Percentiles rank a stretch among this genome's conserved stretches.
Evolutionary conservation across 1,284 basidiomycete genomes (phyloP).

Genomic region (Anthracocystis walkeri): DNA sequence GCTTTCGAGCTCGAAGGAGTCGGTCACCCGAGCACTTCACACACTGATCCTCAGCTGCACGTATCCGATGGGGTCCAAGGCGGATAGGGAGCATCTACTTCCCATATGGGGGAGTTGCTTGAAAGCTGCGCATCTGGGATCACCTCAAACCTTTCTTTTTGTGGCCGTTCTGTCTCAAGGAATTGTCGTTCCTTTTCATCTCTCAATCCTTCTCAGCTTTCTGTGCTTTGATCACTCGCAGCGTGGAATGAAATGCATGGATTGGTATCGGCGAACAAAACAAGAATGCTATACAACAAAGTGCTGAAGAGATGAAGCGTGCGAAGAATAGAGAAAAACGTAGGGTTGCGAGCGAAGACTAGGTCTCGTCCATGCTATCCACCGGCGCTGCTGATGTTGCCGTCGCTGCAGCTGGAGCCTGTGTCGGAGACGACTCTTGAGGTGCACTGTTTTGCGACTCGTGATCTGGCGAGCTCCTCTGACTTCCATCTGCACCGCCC

Average conservation of each 20-base stretch:
- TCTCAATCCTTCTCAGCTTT: not conserved
- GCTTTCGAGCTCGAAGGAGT: slow-evolving; percentile 58
- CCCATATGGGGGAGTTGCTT: slow-evolving; percentile 36
- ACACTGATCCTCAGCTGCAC: slow-evolving; percentile 58
- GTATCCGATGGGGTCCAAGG: slow-evolving; percentile 53
- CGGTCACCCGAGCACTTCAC: slow-evolving; percentile 59
- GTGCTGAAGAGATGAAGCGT: not conserved
- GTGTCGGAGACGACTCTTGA: slow-evolving; percentile 1
- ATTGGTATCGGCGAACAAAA: slow-evolving; percentile 19
- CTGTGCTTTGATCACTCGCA: not conserved
- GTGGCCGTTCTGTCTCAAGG: not conserved
- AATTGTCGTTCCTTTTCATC: not conserved
- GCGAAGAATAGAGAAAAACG: not conserved
- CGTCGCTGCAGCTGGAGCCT: slow-evolving; percentile 1
- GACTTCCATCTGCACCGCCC: slow-evolving; percentile 13
- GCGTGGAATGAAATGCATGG: slow-evolving; percentile 10
- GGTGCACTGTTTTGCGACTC: slow-evolving; percentile 12
- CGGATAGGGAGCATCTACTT: slow-evolving; percentile 54
- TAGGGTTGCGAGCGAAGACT: not conserved
- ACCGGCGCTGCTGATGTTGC: not conserved
- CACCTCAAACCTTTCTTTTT: slow-evolving; percentile 55
- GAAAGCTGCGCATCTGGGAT: slow-evolving; percentile 55
- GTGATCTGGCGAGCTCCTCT: slow-evolving; percentile 20
- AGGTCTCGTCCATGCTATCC: slow-evolving; percentile 44
- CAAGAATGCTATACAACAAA: slow-evolving; percentile 12